A percentile compares a stretch with the other conserved stretches of the same genome.
These are phyloP conservation scores for Helichrysum umbraculigerum DNA, from an alignment of 129 eudicot species.

Conservation along the genomic window DNA sequence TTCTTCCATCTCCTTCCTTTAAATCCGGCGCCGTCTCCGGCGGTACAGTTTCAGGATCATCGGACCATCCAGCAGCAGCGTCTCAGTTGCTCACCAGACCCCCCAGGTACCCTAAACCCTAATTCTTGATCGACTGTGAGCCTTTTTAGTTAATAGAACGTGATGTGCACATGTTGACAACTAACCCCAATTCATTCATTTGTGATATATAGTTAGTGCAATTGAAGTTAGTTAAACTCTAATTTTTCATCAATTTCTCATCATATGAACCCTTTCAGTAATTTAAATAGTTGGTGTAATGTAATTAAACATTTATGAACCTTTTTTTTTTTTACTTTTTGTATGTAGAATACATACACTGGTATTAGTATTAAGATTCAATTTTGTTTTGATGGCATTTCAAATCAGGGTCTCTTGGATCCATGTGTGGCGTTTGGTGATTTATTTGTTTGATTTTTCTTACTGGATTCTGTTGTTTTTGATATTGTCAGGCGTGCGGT, in stretches of 20 bases:
- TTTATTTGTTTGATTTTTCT: background rate
- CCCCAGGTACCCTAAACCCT: constrained; percentile 22
- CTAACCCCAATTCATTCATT: background rate
- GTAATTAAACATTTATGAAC: too few relatives aligned
- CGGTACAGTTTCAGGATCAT: background rate
- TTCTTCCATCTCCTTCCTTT: constrained; percentile 16
- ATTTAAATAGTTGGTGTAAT: too few relatives aligned
- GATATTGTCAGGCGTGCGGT: constrained; percentile 48
- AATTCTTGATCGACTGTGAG: background rate
- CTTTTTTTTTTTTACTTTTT: too few relatives aligned
- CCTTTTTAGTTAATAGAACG: background rate
- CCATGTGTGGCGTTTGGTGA: background rate
- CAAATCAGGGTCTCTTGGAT: background rate
- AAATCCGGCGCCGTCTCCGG: background rate
- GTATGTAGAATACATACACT: too few relatives aligned
- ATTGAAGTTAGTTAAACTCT: background rate
- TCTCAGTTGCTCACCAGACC: constrained; percentile 19
- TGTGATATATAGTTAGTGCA: background rate
- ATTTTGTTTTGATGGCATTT: background rate
- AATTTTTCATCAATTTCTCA: too few relatives aligned
- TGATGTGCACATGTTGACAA: background rate
- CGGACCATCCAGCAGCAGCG: background rate
- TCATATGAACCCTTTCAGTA: too few relatives aligned
- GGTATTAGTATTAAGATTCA: too few relatives aligned
- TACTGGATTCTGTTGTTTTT: background rate